Base-by-base conservation (phyloP, 352 stramenopile species). In the Globisporangium sylvaticum region DNA sequence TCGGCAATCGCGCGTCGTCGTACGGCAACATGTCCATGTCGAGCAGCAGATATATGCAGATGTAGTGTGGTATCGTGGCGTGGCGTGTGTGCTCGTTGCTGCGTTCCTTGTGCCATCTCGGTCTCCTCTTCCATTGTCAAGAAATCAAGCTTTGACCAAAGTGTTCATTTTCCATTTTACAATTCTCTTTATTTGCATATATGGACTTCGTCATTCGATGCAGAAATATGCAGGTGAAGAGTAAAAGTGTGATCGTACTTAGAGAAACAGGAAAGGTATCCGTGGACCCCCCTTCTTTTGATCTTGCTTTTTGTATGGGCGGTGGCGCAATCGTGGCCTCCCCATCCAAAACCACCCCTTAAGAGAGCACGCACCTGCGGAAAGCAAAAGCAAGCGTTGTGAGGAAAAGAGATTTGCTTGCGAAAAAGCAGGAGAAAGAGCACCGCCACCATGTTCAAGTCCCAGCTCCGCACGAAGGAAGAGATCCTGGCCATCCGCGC, bases 391-490 rank as follows among this genome's bases (percentile, higher is more conserved):
- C 32, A 59, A 62, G 63, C 22, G 32, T 58, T 62, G 39, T 46
- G 53, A 65, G 25, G 58, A 55, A 56, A 55, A 56, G 39, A 64
- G 58, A 42, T 64, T 64, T 64, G 39, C 29, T 64, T 64, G 39
- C 53, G 53, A 29, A 59, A 64, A 37, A 54, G 58, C 58, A 63
- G 42, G 34, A 54, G 20, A 22, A 52, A 18, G 25, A 65, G 44
- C 29, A 37, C 22, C 44, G 9, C 29, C 24, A 73, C 22, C 27
- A 80, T 93, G 83, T 87, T 80, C 73, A 68, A 84, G 65, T 79
- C 81, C 58, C 85, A 93, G 73, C 74, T 94, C 66, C 86, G 83
- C 67, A 81, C 83, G 58, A 94, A 91, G 75, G 86, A 94, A 63
- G 83, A 94, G 70, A 94, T 94, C 72, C 73, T 94, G 52, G 83